Evolutionary conservation across 2,329 filamentous ascomycete genomes (phyloP), one percentile per base, ranked within the genome.

Genomic region (Fusarium sp.): DNA sequence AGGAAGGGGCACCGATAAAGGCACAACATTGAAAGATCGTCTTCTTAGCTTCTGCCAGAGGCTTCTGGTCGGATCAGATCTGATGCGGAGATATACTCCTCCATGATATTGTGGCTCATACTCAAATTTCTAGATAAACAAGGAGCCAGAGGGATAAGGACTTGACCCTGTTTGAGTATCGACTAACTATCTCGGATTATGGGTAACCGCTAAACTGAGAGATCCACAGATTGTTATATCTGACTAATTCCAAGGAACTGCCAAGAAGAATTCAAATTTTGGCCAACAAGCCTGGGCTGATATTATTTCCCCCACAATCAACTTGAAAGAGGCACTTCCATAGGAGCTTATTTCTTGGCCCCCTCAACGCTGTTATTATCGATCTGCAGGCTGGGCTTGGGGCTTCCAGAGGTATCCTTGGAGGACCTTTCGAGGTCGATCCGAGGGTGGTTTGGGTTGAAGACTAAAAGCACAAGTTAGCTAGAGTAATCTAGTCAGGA

Each of bases 361-460:
- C 38, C 63, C 37, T 37, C 25, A 4, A 61, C 63, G 17, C 30
- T 69, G 14, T 45, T 63, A 4, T 68, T 47, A 15, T 72, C 65
- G n/a, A 27, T 45, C 20, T 68, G 61, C 5, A 68, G 32, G 11
- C 63, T 66, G 37, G n/a, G 60, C 52, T 70, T 67, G 38, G 52
- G 52, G 10, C 63, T 65, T 25, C 56, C 40, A n/a, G 54, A 27
- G 4, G 27, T 20, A 45, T 22, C 40, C 20, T 45, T 45, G 12
- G 40, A 45, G 30, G 47, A 50, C 22, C 45, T n/a, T 64, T 73
- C 54, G 11, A 73, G 52, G 20, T 75, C 74, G 22, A 68, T 65
- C 8, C 65, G 70, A 25, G 62, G 66, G 12, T 66, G 68, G 43
- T 71, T 72, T 20, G 75, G 68, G 25, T 76, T 76, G 52, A 78